phyloP scores from a whole-genome alignment of 768 basidiomycete species.

The Cystobasidium onofrii region DNA sequence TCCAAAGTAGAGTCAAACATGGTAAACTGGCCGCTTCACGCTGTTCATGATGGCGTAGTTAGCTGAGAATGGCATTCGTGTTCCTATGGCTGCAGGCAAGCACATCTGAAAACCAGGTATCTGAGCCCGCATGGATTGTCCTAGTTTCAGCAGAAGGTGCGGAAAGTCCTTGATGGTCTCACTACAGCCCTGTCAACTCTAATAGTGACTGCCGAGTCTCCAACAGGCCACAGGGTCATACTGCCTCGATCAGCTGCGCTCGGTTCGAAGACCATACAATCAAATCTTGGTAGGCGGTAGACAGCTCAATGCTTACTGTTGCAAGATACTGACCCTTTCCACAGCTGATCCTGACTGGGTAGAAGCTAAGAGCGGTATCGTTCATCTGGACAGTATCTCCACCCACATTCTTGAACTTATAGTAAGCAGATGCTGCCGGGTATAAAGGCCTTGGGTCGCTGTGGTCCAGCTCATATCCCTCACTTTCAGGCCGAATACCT shows the following conservation, averaged over 20 bases:
- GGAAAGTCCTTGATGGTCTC: background rate
- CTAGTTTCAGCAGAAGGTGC: constrained; percentile 15
- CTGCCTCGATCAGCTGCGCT: constrained; percentile 8
- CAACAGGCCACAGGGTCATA: background rate
- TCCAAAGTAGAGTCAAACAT: too few relatives aligned
- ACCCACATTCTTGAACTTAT: constrained; percentile 2
- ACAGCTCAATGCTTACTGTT: background rate
- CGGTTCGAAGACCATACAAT: constrained; percentile 12
- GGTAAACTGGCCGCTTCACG: too few relatives aligned
- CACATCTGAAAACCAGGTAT: background rate
- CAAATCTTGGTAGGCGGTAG: background rate
- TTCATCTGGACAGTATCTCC: background rate
- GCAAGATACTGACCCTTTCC: background rate
- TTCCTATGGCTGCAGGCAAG: background rate
- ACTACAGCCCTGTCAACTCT: too few relatives aligned
- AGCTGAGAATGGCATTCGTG: background rate
- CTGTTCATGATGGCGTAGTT: too few relatives aligned
- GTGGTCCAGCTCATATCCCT: background rate
- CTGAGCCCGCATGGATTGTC: background rate
- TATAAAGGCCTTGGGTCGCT: background rate
- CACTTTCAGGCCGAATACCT: constrained; percentile 21
- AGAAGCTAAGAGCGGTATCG: background rate
- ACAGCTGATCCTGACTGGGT: constrained; percentile 18
- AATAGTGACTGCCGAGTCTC: too few relatives aligned
- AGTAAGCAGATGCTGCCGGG: background rate